phyloP scores from a whole-genome alignment of 768 basidiomycete species.

The Filobasidium floriforme region DNA sequence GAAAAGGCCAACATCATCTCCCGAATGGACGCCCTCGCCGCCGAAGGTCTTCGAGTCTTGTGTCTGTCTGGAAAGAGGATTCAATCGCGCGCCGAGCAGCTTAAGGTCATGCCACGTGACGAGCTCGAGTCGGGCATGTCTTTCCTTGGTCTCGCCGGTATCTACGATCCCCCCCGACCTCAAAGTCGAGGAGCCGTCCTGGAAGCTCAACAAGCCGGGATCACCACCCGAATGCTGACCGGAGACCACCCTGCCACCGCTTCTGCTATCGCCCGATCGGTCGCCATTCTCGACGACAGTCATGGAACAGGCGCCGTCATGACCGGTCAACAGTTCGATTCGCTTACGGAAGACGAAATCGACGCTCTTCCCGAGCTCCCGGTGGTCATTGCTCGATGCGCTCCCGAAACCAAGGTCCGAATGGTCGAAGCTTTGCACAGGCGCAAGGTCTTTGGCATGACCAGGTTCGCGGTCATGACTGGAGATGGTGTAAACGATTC shows the following conservation, averaged over 20 bases:
- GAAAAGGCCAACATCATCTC: constrained; percentile 15
- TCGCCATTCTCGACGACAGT: constrained; percentile 48
- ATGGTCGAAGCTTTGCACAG: constrained; percentile 55
- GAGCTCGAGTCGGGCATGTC: constrained; percentile 51
- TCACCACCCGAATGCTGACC: constrained; percentile 53
- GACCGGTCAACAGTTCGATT: constrained; percentile 53
- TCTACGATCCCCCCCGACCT: constrained; percentile 55
- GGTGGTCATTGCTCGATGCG: constrained; percentile 57
- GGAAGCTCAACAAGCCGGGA: constrained; percentile 53
- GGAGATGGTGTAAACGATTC: constrained; percentile 58
- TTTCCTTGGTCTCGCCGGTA: constrained; percentile 55
- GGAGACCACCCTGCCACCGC: constrained; percentile 56
- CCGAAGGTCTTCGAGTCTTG: constrained; percentile 47
- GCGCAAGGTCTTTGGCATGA: constrained; percentile 42
- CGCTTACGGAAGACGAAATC: constrained; percentile 53
- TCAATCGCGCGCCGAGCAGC: constrained; percentile 38
- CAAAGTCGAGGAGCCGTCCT: constrained; percentile 53
- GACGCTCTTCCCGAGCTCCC: constrained; percentile 51
- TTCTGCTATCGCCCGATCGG: constrained; percentile 51
- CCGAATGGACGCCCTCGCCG: constrained; percentile 36
- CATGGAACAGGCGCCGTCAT: constrained; percentile 41
- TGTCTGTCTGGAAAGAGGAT: constrained; percentile 41
- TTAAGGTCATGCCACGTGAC: constrained; percentile 41
- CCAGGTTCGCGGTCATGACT: constrained; percentile 55
- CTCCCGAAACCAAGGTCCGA: constrained; percentile 46